Base-by-base conservation (phyloP, 2,329 filamentous ascomycete species). In the Ascochyta pisi region DNA sequence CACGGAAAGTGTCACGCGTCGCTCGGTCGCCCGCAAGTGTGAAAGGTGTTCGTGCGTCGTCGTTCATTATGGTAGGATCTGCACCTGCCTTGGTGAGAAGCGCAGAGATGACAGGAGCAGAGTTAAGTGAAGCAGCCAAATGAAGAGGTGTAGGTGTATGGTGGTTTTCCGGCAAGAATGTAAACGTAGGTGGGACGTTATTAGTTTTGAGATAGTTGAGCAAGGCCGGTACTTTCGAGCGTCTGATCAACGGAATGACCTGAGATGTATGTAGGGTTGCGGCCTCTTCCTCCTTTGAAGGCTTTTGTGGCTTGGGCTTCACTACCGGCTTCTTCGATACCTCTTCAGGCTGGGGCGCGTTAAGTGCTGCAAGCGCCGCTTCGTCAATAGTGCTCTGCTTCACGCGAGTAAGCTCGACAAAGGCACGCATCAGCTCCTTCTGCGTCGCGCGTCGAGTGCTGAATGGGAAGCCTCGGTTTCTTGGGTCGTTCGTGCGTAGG, bases 401-500 rank as follows among this genome's bases (percentile, higher is more conserved):
- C 15, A 97, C 83, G 15, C 95, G 83, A 0, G 95, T 99, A 29
- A 99, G 83, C 78, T 99, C 95, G 60, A 96, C 90, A 68, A 97
- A 99, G 0, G 90, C 90, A 35, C 94, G 86, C 89, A 98, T 95
- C 0, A 99, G 86, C 75, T 99, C 95, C 43, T 89, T 91, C 70
- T 98, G 93, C 0, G 95, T 99, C 0, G 95, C 92, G 54, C 95
- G 84, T 12, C 92, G 85, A 8, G 95, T 99, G 73, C 85, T 96
- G 75, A 99, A 99, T 0, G 95, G 95, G 61, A 99, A 97, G 0
- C 91, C 89, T 52, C 95, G 84, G 67, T 96, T 83, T 33, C 95
- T 83, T 1, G 87, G 81, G 69, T 99, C 95, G 58, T 92, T 91
- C 10, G 87, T 84, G 54, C 83, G 86, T 50, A 99, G 77, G 1